These are phyloP conservation scores for Colletotrichum australisinense DNA, from an alignment of 2,329 filamentous ascomycete species.

Conservation along the genomic window DNA sequence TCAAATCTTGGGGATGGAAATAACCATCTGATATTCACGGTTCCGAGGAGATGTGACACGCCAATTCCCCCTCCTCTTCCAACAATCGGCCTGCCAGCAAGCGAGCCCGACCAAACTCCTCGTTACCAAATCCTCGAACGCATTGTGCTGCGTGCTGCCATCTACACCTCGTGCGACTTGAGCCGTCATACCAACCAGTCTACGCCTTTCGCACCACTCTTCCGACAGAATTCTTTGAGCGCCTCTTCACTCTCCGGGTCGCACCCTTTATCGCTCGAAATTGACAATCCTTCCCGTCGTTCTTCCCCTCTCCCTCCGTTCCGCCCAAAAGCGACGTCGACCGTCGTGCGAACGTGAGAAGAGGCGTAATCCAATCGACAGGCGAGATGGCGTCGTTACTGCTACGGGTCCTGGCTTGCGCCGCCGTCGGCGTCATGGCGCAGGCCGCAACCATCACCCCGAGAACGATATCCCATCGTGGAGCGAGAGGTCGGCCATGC, in stretches of 20 bases:
- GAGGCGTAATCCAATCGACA: slow-evolving; percentile 3
- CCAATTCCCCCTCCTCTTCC: slow-evolving; percentile 35
- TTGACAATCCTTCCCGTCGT: not conserved
- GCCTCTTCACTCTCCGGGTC: not conserved
- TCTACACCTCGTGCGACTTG: slow-evolving; percentile 2
- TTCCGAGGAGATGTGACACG: slow-evolving; percentile 43
- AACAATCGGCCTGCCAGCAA: slow-evolving; percentile 14
- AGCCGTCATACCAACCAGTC: slow-evolving; percentile 2
- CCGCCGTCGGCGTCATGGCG: slow-evolving; percentile 47
- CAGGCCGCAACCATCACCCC: slow-evolving; percentile 45
- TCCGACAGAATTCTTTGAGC: not conserved
- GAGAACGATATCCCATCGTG: slow-evolving; percentile 51
- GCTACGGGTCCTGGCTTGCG: slow-evolving; percentile 44
- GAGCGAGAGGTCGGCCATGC: slow-evolving; percentile 53
- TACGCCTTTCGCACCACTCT: not conserved
- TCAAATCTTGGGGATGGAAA: slow-evolving; percentile 40
- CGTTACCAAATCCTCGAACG: slow-evolving; percentile 1
- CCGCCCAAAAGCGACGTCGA: slow-evolving; percentile 49
- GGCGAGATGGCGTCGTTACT: slow-evolving; percentile 47
- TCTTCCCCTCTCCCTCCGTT: slow-evolving; percentile 14
- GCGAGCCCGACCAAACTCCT: slow-evolving; percentile 8
- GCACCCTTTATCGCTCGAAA: slow-evolving; percentile 5
- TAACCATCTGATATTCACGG: slow-evolving; percentile 39
- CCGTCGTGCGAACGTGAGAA: slow-evolving; percentile 42
- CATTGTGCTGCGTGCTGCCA: slow-evolving; percentile 18